Evolutionary conservation across 1,284 basidiomycete species (phyloP), one percentile per base, ranked within the genome.

Genomic region (Pascua guehoae): DNA sequence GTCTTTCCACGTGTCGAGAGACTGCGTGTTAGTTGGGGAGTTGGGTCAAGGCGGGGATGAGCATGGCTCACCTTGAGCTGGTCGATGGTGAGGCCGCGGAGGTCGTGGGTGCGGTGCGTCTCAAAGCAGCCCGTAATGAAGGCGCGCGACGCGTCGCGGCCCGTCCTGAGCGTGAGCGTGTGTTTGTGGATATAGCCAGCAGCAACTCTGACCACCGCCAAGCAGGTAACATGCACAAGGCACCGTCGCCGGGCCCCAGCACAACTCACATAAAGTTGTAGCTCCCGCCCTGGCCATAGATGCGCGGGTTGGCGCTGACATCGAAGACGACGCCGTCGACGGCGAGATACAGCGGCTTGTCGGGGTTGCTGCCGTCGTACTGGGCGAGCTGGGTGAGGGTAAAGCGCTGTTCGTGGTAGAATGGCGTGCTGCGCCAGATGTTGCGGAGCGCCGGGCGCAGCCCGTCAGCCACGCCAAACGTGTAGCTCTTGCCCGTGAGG

Each of bases 111-210:
- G 47, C 86, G 83, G 76, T 97, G 93, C 8, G 74, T 76, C 68
- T 86, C 81, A 80, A 97, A 96, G 75, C 93, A 97, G 7, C 92
- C 92, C 1, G 94, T 97, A 39, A 85, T 89, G 76, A 90, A 97
- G 0, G 92, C 88, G 65, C 93, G 81, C 37, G 89, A 88, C 12
- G 90, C 91, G 73, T 97, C 93, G 54, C 82, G 78, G 10, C 93
- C 93, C 54, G 89, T 86, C 80, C 91, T 62, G 53, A 7, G 12
- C 1, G 49, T 51, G 36, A 49, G 47, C 17, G 37, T 4, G 8
- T 2, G 18, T 46, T n/a, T n/a, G n/a, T n/a, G n/a, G n/a, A n/a
- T n/a, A n/a, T n/a, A n/a, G n/a, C n/a, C n/a, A n/a, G n/a, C n/a
- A n/a, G n/a, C n/a, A n/a, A n/a, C n/a, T n/a, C n/a, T n/a, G n/a